A percentile compares a stretch with the other conserved stretches of the same genome.
Evolutionary conservation across 352 stramenopile genomes (phyloP).

Genomic region (Phytophthora foliorum): DNA sequence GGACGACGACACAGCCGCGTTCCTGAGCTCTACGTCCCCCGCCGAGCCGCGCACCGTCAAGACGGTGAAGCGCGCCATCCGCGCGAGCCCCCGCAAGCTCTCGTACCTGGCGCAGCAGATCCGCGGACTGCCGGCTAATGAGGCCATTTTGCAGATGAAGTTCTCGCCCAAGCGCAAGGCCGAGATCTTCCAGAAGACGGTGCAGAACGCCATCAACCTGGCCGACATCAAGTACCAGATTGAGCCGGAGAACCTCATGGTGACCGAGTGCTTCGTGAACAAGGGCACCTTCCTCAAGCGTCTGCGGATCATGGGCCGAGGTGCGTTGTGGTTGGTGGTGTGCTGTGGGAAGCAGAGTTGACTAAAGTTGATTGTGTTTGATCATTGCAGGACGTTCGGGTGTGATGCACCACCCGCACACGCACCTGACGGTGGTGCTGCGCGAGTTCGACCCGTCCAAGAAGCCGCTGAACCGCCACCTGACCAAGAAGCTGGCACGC

Average conservation of each 20-base stretch:
- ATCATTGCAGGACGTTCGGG: constrained; percentile 68
- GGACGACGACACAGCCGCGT: constrained; percentile 66
- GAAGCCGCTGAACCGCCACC: constrained; percentile 79
- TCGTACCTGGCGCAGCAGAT: constrained; percentile 88
- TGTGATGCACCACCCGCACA: constrained; percentile 88
- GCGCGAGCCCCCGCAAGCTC: constrained; percentile 84
- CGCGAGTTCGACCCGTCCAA: constrained; percentile 83
- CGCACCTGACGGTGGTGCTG: constrained; percentile 82
- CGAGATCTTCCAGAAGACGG: constrained; percentile 85
- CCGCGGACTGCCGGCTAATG: constrained; percentile 73
- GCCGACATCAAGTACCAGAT: constrained; percentile 92
- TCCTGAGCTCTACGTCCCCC: constrained; percentile 70
- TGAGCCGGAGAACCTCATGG: constrained; percentile 85
- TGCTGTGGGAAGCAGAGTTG: background rate
- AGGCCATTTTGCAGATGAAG: constrained; percentile 89
- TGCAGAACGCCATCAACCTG: constrained; percentile 90
- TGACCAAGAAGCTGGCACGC: constrained; percentile 79
- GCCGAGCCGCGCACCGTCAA: constrained; percentile 67
- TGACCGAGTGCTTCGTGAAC: constrained; percentile 89
- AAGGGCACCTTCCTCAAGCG: constrained; percentile 88
- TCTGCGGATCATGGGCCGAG: constrained; percentile 87
- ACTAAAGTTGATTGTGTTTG: constrained; percentile 20
- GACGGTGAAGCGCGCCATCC: constrained; percentile 87
- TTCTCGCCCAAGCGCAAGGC: constrained; percentile 89
- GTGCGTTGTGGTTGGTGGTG: constrained; percentile 35